phyloP scores from a whole-genome alignment of 495 filamentous ascomycete species.

The Penicillium steckii region DNA sequence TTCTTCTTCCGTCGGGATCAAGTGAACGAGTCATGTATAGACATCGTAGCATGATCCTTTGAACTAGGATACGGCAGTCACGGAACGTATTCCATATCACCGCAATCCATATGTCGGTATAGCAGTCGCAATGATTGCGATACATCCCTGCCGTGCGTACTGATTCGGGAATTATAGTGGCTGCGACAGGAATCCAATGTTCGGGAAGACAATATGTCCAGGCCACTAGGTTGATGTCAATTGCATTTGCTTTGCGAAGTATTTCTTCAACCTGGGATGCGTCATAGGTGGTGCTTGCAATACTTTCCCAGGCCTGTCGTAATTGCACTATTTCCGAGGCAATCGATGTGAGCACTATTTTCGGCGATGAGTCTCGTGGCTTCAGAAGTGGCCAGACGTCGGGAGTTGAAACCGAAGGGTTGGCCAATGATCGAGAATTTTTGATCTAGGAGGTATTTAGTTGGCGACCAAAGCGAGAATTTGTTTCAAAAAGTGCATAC shows the following conservation, averaged over 20 bases:
- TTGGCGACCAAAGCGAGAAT: background rate
- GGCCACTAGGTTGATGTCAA: conserved; percentile 27
- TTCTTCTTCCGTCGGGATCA: conserved; percentile 6
- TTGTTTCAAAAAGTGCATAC: conserved; percentile 18
- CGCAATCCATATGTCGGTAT: conserved; percentile 58
- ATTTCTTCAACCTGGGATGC: conserved; percentile 14
- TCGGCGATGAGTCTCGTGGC: conserved; percentile 14
- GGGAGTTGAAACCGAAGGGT: conserved; percentile 27
- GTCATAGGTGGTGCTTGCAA: background rate
- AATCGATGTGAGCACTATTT: conserved; percentile 21
- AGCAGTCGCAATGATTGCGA: conserved; percentile 56
- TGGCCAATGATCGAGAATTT: conserved; percentile 18
- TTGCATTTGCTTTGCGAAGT: conserved; percentile 23
- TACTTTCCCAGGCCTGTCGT: conserved; percentile 25
- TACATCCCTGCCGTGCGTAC: conserved; percentile 40
- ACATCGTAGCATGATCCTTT: conserved; percentile 48
- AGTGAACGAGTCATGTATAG: conserved; percentile 18
- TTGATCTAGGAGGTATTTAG: conserved; percentile 21
- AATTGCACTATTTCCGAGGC: conserved; percentile 29
- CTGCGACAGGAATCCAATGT: conserved; percentile 30
- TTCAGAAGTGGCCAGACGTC: conserved; percentile 27
- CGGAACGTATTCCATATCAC: conserved; percentile 65
- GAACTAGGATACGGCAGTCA: conserved; percentile 54
- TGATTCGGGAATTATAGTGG: conserved; percentile 33
- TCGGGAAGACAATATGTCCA: conserved; percentile 31